phyloP scores from a whole-genome alignment of 371 early-diverging fungal species.

The Dichotomocladium elegans region DNA sequence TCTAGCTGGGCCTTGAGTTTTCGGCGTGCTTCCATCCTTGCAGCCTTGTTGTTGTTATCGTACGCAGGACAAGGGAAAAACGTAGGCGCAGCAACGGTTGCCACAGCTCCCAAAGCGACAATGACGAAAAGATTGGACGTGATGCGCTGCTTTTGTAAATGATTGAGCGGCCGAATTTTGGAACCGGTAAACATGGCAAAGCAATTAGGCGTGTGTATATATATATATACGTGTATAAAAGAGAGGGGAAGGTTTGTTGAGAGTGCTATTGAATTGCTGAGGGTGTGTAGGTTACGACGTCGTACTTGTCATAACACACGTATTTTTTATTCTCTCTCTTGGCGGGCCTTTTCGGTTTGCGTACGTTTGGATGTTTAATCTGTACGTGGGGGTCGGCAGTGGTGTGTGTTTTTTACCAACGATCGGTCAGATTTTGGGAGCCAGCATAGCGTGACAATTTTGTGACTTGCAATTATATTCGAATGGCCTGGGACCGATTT shows the following conservation, averaged over 20 bases:
- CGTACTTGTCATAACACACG: too few relatives aligned
- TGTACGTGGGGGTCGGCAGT: too few relatives aligned
- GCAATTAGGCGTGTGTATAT: too few relatives aligned
- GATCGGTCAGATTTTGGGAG: too few relatives aligned
- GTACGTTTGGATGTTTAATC: too few relatives aligned
- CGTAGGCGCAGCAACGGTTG: conserved; percentile 42
- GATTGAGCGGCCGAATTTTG: conserved; percentile 36
- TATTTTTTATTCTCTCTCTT: too few relatives aligned
- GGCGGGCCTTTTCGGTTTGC: too few relatives aligned
- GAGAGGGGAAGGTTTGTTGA: not conserved
- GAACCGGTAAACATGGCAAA: conserved; percentile 16
- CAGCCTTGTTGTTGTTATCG: conserved; percentile 41
- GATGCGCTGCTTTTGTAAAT: conserved; percentile 46
- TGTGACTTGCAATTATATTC: too few relatives aligned
- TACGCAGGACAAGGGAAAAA: conserved; percentile 49
- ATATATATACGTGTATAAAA: not conserved
- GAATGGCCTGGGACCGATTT: too few relatives aligned
- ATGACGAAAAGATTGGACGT: conserved; percentile 43
- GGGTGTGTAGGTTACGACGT: too few relatives aligned
- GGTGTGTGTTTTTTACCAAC: too few relatives aligned
- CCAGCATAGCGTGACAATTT: too few relatives aligned
- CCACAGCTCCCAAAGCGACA: conserved; percentile 42
- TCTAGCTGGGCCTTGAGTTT: conserved; percentile 21
- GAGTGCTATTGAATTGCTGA: not conserved
- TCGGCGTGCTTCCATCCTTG: conserved; percentile 38